phyloP scores from a whole-genome alignment of 2,329 filamentous ascomycete species.

The Ophiostoma quercus region DNA sequence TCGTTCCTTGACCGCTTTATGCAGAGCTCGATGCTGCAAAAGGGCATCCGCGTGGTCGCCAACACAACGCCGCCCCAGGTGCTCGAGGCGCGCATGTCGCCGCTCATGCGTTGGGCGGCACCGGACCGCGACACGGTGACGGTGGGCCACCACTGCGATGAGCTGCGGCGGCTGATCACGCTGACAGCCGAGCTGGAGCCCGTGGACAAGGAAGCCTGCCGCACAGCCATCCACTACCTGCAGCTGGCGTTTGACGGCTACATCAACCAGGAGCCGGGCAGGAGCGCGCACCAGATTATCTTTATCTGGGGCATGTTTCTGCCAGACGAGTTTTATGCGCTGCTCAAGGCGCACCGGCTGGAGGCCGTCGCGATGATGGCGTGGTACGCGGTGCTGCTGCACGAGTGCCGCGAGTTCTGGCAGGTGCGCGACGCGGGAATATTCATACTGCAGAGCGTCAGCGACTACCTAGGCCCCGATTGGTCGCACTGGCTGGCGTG shows the following conservation, averaged over 20 bases:
- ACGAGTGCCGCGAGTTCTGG: slow-evolving; percentile 36
- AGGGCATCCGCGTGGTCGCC: slow-evolving; percentile 40
- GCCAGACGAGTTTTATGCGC: slow-evolving; percentile 34
- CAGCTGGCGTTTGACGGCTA: slow-evolving; percentile 33
- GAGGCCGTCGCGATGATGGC: slow-evolving; percentile 40
- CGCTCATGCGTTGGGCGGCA: slow-evolving; percentile 32
- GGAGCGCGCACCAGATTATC: slow-evolving; percentile 30
- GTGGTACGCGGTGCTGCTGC: slow-evolving; percentile 42
- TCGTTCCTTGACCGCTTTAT: slow-evolving; percentile 40
- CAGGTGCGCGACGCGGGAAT: slow-evolving; percentile 33
- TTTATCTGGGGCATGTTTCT: slow-evolving; percentile 38
- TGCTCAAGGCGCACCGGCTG: slow-evolving; percentile 35
- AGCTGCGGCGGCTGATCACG: slow-evolving; percentile 28
- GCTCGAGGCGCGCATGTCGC: slow-evolving; percentile 35
- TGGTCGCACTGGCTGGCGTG: slow-evolving; percentile 34
- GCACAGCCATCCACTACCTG: slow-evolving; percentile 30
- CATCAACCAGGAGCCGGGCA: slow-evolving; percentile 19
- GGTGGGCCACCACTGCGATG: slow-evolving; percentile 31
- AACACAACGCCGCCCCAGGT: slow-evolving; percentile 35
- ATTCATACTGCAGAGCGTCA: slow-evolving; percentile 31
- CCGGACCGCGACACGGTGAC: slow-evolving; percentile 13
- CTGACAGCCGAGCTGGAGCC: slow-evolving; percentile 22
- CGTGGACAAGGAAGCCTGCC: slow-evolving; percentile 27
- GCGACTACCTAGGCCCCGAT: slow-evolving; percentile 31
- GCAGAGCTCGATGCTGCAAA: slow-evolving; percentile 41